Evolutionary conservation across 2,329 filamentous ascomycete species (phyloP), one percentile per base, ranked within the genome.

Genomic region (Pseudodiploospora longispora): DNA sequence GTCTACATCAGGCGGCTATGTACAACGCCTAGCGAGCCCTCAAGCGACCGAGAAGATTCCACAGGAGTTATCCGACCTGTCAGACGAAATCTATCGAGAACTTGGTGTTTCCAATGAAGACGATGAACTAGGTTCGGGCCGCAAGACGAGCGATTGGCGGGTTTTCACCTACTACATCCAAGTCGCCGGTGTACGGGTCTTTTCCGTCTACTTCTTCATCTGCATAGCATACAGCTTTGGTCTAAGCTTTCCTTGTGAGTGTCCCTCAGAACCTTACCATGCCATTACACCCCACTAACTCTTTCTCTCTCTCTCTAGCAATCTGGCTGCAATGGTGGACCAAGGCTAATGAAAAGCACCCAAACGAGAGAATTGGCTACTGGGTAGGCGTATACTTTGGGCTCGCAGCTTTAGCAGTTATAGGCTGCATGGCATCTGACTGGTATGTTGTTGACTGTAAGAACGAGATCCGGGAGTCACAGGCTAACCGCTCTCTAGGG

Each of bases 241-340:
- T 3, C 19, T 19, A 19, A 19, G 19, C 19, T 19, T 19, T 19
- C 19, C 19, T 19, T 19, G 19, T 19, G 19, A 3, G 19, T 19
- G 19, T 46, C n/a, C n/a, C n/a, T n/a, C n/a, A n/a, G n/a, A n/a
- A n/a, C n/a, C n/a, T n/a, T n/a, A n/a, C n/a, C n/a, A n/a, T n/a
- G n/a, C n/a, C n/a, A n/a, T n/a, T n/a, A n/a, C n/a, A n/a, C n/a
- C n/a, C n/a, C n/a, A n/a, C n/a, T n/a, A n/a, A n/a, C n/a, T n/a
- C n/a, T n/a, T n/a, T n/a, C n/a, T n/a, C n/a, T n/a, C n/a, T n/a
- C n/a, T 33, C 10, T 10, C 6, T 5, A 57, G 52, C 51, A 10
- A 39, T 56, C 8, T 58, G 55, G 55, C 29, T 57, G 8, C 50
- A 57, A 39, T 52, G 52, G 51, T 55, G 55, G 55, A 52, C 53